phyloP scores from a whole-genome alignment of 2,329 filamentous ascomycete species.

The Aulographum hederae region DNA sequence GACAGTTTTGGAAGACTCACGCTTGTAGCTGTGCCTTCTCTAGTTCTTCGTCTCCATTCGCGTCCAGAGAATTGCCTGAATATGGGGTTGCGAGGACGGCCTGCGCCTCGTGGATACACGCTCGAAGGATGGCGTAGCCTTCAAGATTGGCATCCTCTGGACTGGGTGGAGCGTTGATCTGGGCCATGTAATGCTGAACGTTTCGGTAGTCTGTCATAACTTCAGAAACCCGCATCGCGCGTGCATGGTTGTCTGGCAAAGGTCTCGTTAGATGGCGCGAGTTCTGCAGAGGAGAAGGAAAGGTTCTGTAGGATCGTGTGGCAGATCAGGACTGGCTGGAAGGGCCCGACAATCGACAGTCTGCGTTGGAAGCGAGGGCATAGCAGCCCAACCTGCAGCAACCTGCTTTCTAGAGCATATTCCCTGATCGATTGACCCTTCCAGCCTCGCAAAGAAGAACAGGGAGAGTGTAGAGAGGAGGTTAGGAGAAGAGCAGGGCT shows the following conservation, averaged over 20 bases:
- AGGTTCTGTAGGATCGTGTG: neutral
- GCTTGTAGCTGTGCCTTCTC: slow-evolving; percentile 37
- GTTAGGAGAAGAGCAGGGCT: no score
- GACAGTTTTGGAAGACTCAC: slow-evolving; percentile 28
- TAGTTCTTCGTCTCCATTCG: slow-evolving; percentile 19
- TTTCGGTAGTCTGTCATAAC: slow-evolving; percentile 47
- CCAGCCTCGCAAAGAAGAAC: no score
- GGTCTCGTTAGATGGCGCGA: neutral
- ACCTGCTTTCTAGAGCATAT: no score
- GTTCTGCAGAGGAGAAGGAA: neutral
- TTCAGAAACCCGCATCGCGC: slow-evolving; percentile 43
- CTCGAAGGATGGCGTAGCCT: slow-evolving; percentile 38
- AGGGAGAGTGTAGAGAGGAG: no score
- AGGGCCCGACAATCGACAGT: no score
- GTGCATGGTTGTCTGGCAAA: slow-evolving; percentile 39
- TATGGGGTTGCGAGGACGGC: slow-evolving; percentile 35
- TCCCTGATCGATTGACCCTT: no score
- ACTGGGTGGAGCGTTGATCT: slow-evolving; percentile 31
- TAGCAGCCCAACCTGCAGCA: no score
- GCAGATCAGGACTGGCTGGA: no score
- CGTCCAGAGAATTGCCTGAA: slow-evolving; percentile 18
- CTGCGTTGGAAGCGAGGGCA: no score
- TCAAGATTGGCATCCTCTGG: slow-evolving; percentile 39
- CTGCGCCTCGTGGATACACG: slow-evolving; percentile 36
- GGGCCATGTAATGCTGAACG: slow-evolving; percentile 38